A percentile compares a stretch with the other conserved stretches of the same genome.
These are phyloP conservation scores for Colletotrichum karsti DNA, from an alignment of 2,329 filamentous ascomycete species.

Conservation along the genomic window DNA sequence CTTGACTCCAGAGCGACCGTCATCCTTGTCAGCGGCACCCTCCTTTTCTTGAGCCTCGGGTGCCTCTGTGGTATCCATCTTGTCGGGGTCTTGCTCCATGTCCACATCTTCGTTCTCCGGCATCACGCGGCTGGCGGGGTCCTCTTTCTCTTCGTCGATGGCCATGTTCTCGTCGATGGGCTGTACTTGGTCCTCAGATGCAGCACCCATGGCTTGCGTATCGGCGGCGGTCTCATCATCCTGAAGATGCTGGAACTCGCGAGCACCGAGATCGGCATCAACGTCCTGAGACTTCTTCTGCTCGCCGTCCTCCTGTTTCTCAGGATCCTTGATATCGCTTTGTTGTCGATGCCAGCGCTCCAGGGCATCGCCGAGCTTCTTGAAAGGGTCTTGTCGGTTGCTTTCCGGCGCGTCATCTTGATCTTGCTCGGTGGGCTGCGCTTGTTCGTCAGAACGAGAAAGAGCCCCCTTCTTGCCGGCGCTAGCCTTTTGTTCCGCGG, in stretches of 20 bases:
- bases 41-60: conserved; percentile 36
- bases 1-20: conserved; percentile 67
- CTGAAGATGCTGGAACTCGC: conserved; percentile 93
- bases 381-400: conserved; percentile 76
- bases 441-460: conserved; percentile 55
- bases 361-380: conserved; percentile 91
- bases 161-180: conserved; percentile 90
- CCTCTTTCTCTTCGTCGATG: conserved; percentile 77
- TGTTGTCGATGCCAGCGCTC: conserved; percentile 94
- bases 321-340: conserved; percentile 76
- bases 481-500: conserved; percentile 69
- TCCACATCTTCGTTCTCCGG: conserved; percentile 59
- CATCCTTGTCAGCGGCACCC: conserved; percentile 51
- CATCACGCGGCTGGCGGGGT: conserved; percentile 55
- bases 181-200: conserved; percentile 85
- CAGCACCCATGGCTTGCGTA: conserved; percentile 88
- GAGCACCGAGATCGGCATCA: conserved; percentile 77
- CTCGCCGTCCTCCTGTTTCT: conserved; percentile 61
- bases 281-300: conserved; percentile 57
- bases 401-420: conserved; percentile 54
- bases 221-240: conserved; percentile 86
- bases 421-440: conserved; percentile 50
- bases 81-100: conserved; percentile 56
- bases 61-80: conserved; percentile 49
- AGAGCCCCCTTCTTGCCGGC: conserved; percentile 69